Base-by-base conservation (phyloP, 495 filamentous ascomycete genomes). In the Daldinia vernicosa region DNA sequence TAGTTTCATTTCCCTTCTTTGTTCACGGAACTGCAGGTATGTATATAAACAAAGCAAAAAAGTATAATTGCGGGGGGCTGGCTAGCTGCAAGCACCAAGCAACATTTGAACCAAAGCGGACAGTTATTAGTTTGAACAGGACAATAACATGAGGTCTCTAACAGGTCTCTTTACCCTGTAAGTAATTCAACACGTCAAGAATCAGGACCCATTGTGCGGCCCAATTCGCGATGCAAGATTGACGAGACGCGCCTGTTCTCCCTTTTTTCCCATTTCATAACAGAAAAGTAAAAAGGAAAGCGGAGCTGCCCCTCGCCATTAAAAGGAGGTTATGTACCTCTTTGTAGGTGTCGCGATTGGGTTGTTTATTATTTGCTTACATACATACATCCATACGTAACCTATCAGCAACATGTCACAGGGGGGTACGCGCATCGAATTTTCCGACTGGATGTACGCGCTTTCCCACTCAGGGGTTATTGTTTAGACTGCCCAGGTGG, bases 341-440 rank as follows among this genome's bases (percentile, higher is more conserved):
- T 63, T 27, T 55, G 47, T 53, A 69, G 19, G 37, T 71, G 61
- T 56, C 66, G 72, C 75, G 72, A 43, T 69, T 70, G 35, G 60
- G 28, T 74, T 77, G 75, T 77, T 76, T 77, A 62, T 77, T 74
- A 74, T 74, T 40, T 71, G 22, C 45, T 66, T 58, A 45, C 24
- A 60, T 28, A 24, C 26, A 27, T 58, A 45, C 24, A 60, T 28
- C n/a, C 26, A 27, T 43, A 45, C 35, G 27, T 60, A 17, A 37
- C 33, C 17, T 33, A 52, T 47, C 9, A 28, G 37, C n/a, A 4
- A 56, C 17, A 26, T 52, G 15, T 15, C 51, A 39, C 22, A 68
- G 66, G 62, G 59, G 76, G 40, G 54, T 62, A 55, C 66, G 55
- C 71, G 63, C 70, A 56, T 35, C 50, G 22, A 74, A 72, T 69